Conservation (phyloP, 352 stramenopile species). For the Globisporangium irregulare region DNA sequence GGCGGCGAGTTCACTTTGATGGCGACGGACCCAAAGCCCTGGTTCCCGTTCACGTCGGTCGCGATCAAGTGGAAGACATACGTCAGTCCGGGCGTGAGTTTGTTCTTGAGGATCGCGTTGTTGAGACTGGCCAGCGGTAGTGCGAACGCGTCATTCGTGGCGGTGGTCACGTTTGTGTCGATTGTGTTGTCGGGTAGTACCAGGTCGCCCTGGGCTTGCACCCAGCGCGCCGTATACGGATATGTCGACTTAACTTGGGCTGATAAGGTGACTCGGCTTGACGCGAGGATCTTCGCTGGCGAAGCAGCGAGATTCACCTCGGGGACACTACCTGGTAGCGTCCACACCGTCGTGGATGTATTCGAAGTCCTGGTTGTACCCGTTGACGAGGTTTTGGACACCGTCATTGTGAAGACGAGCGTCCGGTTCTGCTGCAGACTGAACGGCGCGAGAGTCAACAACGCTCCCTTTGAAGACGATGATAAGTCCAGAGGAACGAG, state of each 20-base stretch:
- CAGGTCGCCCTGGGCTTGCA: constrained; percentile 59
- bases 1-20: constrained; percentile 63
- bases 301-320: constrained; percentile 32
- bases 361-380: constrained; percentile 9
- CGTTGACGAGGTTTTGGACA: constrained; percentile 23
- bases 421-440: constrained; percentile 36
- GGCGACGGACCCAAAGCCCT: constrained; percentile 45
- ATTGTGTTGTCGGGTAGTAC: constrained; percentile 24
- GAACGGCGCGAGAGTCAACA: constrained; percentile 42
- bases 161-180: constrained; percentile 19
- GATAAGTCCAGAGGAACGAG: constrained; percentile 20
- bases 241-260: constrained; percentile 53
- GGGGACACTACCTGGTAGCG: constrained; percentile 38
- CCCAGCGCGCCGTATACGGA: constrained; percentile 52
- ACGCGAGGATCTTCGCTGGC: constrained; percentile 44
- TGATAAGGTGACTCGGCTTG: constrained; percentile 34
- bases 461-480: not conserved
- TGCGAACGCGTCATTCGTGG: constrained; percentile 37
- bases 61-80: constrained; percentile 66
- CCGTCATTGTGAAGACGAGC: constrained; percentile 47
- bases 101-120: constrained; percentile 54
- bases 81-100: constrained; percentile 53
- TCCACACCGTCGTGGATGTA: constrained; percentile 44
- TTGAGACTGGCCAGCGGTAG: constrained; percentile 49
- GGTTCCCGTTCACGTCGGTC: constrained; percentile 47